These are phyloP conservation scores for Agaricus subrufescens DNA, from an alignment of 768 basidiomycete species.

Conservation along the genomic window DNA sequence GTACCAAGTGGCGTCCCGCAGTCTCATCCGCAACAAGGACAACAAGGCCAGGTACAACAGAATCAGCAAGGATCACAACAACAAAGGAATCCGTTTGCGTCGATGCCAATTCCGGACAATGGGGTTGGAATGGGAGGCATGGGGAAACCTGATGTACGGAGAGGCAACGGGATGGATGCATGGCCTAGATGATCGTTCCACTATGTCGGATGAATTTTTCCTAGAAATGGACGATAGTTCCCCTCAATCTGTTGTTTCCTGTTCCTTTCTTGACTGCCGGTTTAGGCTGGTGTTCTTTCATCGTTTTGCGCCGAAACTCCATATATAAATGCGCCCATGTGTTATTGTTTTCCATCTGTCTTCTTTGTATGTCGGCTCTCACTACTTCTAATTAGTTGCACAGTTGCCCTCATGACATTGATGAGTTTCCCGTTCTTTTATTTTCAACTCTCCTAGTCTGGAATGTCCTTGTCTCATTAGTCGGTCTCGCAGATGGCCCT, in stretches of 20 bases:
- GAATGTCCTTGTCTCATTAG: conserved; percentile 4
- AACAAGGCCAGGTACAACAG: conserved; percentile 10
- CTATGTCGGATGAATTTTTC: no score
- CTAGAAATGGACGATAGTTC: no score
- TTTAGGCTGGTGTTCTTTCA: conserved; percentile 6
- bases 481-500: conserved; percentile 1
- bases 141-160: conserved; percentile 38
- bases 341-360: background rate
- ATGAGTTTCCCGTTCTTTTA: background rate
- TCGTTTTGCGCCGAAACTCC: conserved; percentile 1
- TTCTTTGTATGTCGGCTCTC: background rate
- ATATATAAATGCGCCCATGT: conserved; percentile 4
- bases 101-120: conserved; percentile 13
- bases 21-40: conserved; percentile 16
- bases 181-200: conserved; percentile 60
- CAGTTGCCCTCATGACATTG: background rate
- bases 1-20: conserved; percentile 41
- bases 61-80: conserved; percentile 10
- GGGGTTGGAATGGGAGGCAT: conserved; percentile 23
- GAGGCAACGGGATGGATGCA: conserved; percentile 63
- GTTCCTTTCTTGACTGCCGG: conserved; percentile 7
- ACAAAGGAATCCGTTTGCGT: conserved; percentile 37
- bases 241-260: background rate
- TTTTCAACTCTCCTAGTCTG: background rate
- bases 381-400: background rate